Percentiles rank a stretch among this genome's conserved stretches.
Conservation (phyloP, 371 early-diverging fungal genomes). For the Mycotypha africana region DNA sequence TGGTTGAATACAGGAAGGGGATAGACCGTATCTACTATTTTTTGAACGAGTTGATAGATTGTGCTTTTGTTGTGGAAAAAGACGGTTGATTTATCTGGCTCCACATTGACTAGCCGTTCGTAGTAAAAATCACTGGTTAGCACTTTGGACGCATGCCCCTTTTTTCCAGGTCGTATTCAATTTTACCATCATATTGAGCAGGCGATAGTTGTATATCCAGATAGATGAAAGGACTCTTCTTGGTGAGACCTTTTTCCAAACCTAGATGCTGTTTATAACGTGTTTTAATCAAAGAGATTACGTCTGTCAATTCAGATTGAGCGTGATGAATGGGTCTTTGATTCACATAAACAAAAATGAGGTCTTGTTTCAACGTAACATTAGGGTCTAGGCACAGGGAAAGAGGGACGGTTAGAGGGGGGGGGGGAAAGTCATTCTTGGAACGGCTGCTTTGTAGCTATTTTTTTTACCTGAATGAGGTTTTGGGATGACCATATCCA, state of each 20-base stretch:
- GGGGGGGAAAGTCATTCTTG: neutral
- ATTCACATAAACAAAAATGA: constrained; percentile 33
- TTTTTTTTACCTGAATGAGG: constrained; percentile 19
- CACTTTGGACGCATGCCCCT: too few species aligned
- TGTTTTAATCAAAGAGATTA: constrained; percentile 15
- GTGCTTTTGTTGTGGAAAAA: constrained; percentile 26
- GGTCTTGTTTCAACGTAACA: constrained; percentile 28
- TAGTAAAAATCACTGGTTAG: too few species aligned
- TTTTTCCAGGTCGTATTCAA: too few species aligned
- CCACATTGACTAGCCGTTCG: constrained; percentile 41
- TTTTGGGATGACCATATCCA: constrained; percentile 27
- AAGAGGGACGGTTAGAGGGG: neutral
- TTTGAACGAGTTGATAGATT: constrained; percentile 15
- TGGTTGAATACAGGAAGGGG: too few species aligned
- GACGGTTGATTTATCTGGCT: constrained; percentile 33
- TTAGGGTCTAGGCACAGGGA: constrained; percentile 15
- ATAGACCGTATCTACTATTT: constrained; percentile 11
- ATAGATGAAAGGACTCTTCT: constrained; percentile 33
- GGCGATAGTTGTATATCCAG: constrained; percentile 25
- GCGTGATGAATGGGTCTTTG: constrained; percentile 30
- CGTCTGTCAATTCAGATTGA: constrained; percentile 32
- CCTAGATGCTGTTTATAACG: constrained; percentile 17
- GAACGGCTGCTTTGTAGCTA: neutral
- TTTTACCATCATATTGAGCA: constrained; percentile 32
- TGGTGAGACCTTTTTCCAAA: neutral